Base-by-base conservation (phyloP, 306 rosid genomes). In the Vigna unguiculata region DNA sequence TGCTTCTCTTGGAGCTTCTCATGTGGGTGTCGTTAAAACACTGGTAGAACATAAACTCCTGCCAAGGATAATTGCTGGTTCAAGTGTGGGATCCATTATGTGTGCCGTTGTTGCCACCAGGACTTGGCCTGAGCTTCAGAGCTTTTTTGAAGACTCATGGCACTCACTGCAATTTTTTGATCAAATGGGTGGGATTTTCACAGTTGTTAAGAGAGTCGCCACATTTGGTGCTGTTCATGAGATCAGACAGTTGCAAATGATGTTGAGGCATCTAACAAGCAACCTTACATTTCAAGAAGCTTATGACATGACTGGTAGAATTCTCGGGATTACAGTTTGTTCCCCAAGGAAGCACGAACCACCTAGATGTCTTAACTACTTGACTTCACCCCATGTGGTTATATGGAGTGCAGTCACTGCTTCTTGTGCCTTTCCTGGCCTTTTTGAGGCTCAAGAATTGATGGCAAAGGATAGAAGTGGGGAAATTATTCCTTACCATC, bases 401-500 rank as follows among this genome's bases (percentile, higher is more conserved):
- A 89, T 95, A 87, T 95, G 99, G 99, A 95, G 97, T 81, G 97
- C 99, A 2, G 99, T 95, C 70, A 95, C 97, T 0, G 99, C 99
- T 65, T 95, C 99, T 71, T 95, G 99, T 64, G 99, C 99, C 41
- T 95, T 95, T 71, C 99, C 97, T 17, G 99, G 97, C 61, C 99
- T 95, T 70, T 95, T 91, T 76, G 99, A 95, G 91, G 99, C 99
- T 21, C 99, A 95, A 81, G 99, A 95, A 80, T 86, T 95, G 67
- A 95, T 95, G 99, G 99, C 99, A 43, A 95, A 95, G 91, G 89
- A 95, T 86, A 83, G 99, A 83, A 91, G 91, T 54, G 97, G 99
- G 19, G 96, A 95, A 77, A 87, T 92, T 85, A 90, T 95, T 80
- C 99, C 97, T 65, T 95, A 95, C 76, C 97, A 95, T 61, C 97